Evolutionary conservation across 768 basidiomycete genomes (phyloP), one percentile per base, ranked within the genome.

Genomic region (Tricholoma hemisulphureum): DNA sequence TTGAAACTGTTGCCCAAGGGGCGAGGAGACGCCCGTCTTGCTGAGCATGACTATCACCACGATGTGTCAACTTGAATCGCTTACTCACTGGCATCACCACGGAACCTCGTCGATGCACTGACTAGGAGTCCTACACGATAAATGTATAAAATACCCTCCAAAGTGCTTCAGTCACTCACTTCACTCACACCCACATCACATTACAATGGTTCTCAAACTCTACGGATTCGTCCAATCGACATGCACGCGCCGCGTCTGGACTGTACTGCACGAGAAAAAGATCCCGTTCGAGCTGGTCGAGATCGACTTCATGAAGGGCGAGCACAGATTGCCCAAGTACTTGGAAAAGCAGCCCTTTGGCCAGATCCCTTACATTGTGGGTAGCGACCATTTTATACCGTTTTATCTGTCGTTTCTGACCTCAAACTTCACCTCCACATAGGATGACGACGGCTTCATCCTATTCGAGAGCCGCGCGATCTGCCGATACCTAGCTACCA

Each of bases 381-480:
- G 58, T 55, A 29, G 4, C 37, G n/a, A n/a, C n/a, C n/a, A 9
- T 16, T 16, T 16, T 20, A 5, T 24, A 4, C 21, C 1, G n/a
- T 13, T 34, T 20, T 10, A 1, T 10, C 2, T 2, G 9, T 13
- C 20, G 26, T 3, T 14, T 29, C n/a, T n/a, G n/a, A n/a, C 13
- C 31, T 23, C 7, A 35, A 9, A 28, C 8, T 11, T n/a, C 9
- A 4, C 31, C 24, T 4, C 8, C 26, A 35, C 21, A 18, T 14
- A 64, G 63, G 63, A 64, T 32, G 63, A 64, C 29, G 63, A 61
- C 29, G 63, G 82, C 4, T 79, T 85, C 67, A 69, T 75, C 56
- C 62, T 87, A 18, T 84, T 74, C 67, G 84, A 84, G 61, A 75
- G 76, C 39, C 81, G 82, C 41, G 83, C 83, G 0, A 83, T 86